Evolutionary conservation across 2,329 filamentous ascomycete species (phyloP).

Genomic region (Aspergillus thermomutatus): DNA sequence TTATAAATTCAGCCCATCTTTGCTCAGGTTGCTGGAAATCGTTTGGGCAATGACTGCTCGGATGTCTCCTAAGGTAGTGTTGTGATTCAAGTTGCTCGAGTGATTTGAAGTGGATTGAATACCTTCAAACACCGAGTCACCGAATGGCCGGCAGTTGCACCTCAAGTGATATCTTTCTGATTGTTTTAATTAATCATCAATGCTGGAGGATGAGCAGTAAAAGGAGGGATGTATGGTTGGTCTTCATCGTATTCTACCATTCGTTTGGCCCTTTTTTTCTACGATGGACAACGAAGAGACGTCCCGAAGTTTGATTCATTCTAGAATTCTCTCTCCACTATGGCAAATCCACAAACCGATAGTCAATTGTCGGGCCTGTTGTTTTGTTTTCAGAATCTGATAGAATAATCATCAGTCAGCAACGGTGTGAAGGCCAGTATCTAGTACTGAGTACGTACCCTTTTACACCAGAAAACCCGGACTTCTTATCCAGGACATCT

Average conservation of each 20-base stretch:
- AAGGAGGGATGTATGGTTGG: not conserved
- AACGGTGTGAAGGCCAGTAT: too few species aligned
- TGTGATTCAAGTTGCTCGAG: not conserved
- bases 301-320: not conserved
- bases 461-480: too few species aligned
- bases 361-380: too few species aligned
- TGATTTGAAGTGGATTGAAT: not conserved
- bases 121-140: not conserved
- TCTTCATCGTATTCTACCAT: not conserved
- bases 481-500: too few species aligned
- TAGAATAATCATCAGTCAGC: not conserved
- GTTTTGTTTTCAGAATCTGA: not conserved
- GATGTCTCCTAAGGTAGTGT: not conserved
- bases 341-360: not conserved
- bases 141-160: not conserved
- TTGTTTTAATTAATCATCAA: not conserved
- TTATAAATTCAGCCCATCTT: not conserved
- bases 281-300: not conserved
- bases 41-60: not conserved
- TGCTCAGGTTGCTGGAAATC: not conserved
- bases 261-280: not conserved
- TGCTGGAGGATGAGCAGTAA: not conserved
- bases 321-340: not conserved
- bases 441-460: too few species aligned
- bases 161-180: not conserved